A percentile compares a stretch with the other conserved stretches of the same genome.
phyloP scores from a whole-genome alignment of 331 rosid species.

The Acacia pycnantha region DNA sequence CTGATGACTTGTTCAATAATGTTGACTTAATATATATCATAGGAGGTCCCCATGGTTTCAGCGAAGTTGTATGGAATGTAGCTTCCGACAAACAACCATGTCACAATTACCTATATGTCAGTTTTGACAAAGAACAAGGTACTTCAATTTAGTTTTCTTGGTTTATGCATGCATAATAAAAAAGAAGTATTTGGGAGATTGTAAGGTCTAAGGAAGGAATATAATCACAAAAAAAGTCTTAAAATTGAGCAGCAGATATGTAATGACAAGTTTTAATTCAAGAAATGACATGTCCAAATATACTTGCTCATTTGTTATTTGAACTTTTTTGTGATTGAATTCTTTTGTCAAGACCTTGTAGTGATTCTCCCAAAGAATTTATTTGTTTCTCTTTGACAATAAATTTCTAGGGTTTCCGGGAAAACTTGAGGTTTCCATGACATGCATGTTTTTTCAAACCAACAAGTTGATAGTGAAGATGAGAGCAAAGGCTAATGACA shows the following conservation, averaged over 20 bases:
- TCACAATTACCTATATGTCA: slow-evolving; percentile 52
- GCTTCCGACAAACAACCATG: slow-evolving; percentile 40
- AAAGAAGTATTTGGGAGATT: too few species aligned
- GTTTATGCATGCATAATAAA: background rate
- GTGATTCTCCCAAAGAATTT: background rate
- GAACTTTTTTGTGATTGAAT: too few species aligned
- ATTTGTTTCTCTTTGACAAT: background rate
- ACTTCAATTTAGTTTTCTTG: background rate
- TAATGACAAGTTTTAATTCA: too few species aligned
- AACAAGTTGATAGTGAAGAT: slow-evolving; percentile 51
- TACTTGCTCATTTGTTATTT: too few species aligned
- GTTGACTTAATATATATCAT: slow-evolving; percentile 4
- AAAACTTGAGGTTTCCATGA: slow-evolving; percentile 43
- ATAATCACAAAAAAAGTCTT: too few species aligned
- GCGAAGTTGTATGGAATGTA: slow-evolving; percentile 62
- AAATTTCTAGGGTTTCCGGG: slow-evolving; percentile 54
- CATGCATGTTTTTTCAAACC: slow-evolving; percentile 47
- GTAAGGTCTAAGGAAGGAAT: too few species aligned
- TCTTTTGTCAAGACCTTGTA: too few species aligned
- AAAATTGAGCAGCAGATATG: too few species aligned
- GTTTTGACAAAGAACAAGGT: slow-evolving; percentile 83
- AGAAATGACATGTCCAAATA: too few species aligned
- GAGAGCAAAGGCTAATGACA: slow-evolving; percentile 45
- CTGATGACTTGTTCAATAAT: background rate
- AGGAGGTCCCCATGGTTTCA: slow-evolving; percentile 63